Conservation (phyloP, 2,329 filamentous ascomycete genomes). For the Monilinia aucupariae region DNA sequence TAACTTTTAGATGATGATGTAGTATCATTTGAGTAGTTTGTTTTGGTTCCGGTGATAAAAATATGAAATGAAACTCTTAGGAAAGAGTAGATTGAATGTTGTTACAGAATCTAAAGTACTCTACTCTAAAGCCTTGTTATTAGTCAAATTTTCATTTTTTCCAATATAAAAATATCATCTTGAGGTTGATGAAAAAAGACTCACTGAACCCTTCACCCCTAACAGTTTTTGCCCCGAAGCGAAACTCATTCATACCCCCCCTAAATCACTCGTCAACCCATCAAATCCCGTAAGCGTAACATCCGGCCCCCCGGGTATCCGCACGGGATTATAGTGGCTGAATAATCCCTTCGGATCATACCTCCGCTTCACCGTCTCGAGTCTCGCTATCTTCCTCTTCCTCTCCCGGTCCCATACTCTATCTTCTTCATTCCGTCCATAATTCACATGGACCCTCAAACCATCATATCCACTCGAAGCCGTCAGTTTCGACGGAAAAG, state of each 20-base stretch:
- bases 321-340: neutral
- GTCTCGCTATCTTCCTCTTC: neutral
- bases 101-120: no score
- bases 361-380: neutral
- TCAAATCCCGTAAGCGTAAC: neutral
- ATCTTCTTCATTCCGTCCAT: neutral
- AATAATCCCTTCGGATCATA: neutral
- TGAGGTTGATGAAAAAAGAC: neutral
- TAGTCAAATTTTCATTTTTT: no score
- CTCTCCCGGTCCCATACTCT: neutral
- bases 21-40: no score
- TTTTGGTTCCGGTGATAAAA: no score
- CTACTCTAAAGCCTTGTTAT: no score
- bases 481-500: neutral
- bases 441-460: neutral
- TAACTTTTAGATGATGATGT: no score
- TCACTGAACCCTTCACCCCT: neutral
- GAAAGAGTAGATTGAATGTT: no score
- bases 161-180: no score
- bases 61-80: no score
- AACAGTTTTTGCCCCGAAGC: neutral
- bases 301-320: neutral
- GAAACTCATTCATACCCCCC: neutral
- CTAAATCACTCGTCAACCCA: neutral
- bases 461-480: neutral